Evolutionary conservation across 805 yeast species (phyloP).

Genomic region (Saturnispora gosingensis): DNA sequence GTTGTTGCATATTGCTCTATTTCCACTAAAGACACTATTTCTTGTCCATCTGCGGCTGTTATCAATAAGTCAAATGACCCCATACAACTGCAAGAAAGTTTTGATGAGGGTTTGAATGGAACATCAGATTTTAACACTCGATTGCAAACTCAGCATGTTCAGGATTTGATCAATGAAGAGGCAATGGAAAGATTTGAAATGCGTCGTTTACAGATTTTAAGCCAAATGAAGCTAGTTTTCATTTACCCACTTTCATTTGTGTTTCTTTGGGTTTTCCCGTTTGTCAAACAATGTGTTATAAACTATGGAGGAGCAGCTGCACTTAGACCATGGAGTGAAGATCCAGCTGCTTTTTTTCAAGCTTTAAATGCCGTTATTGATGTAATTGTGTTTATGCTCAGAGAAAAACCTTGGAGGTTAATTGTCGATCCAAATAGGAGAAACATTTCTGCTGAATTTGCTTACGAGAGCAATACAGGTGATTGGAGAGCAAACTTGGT

Average conservation of each 20-base stretch:
- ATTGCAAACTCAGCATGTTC: constrained; percentile 19
- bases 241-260: constrained; percentile 79
- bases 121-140: background rate
- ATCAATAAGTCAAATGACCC: background rate
- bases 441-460: background rate
- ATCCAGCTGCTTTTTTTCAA: constrained; percentile 65
- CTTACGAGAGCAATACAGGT: constrained; percentile 6
- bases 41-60: background rate
- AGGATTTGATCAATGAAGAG: constrained; percentile 42
- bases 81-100: background rate
- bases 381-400: constrained; percentile 58
- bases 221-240: constrained; percentile 72
- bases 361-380: constrained; percentile 78
- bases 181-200: constrained; percentile 52
- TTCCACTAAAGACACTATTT: background rate
- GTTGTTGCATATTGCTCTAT: background rate
- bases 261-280: constrained; percentile 75
- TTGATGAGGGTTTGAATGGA: constrained; percentile 5
- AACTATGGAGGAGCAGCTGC: constrained; percentile 39
- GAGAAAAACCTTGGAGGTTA: constrained; percentile 72
- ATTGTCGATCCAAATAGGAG: background rate
- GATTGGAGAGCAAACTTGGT: constrained; percentile 16
- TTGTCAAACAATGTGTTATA: constrained; percentile 45
- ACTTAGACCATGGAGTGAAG: constrained; percentile 53
- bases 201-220: constrained; percentile 57